Percentiles rank a stretch among this genome's conserved stretches.
Conservation (phyloP, 371 early-diverging fungal species). For the Rhizopus delemar region DNA sequence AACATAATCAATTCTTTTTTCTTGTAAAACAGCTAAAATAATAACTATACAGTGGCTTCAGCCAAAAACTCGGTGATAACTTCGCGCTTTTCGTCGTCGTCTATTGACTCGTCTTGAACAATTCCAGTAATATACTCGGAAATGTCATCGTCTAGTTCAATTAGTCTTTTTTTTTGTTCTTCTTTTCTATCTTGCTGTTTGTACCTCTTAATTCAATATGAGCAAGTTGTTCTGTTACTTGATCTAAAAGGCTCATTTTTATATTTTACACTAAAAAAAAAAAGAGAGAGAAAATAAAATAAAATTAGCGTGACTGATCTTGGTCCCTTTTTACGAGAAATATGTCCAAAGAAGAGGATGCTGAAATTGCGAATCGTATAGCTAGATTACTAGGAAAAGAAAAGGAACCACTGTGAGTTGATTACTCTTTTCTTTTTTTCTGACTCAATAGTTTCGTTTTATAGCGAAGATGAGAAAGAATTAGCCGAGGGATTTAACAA, state of each 20-base stretch:
- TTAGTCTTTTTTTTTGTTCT: neutral
- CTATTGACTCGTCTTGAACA: slow-evolving; percentile 55
- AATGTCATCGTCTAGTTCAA: slow-evolving; percentile 44
- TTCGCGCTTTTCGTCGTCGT: slow-evolving; percentile 58
- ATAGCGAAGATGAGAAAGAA: slow-evolving; percentile 27
- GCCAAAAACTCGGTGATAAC: slow-evolving; percentile 56
- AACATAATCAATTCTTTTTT: neutral
- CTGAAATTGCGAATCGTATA: slow-evolving; percentile 9
- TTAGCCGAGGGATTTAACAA: slow-evolving; percentile 32
- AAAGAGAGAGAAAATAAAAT: neutral
- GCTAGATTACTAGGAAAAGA: slow-evolving; percentile 9
- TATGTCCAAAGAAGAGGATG: neutral
- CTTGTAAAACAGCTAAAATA: neutral
- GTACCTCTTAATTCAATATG: slow-evolving; percentile 33
- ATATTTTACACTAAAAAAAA: neutral
- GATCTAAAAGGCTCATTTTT: slow-evolving; percentile 28
- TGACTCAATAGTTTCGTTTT: neutral
- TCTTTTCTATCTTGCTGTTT: neutral
- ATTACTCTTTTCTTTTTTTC: neutral
- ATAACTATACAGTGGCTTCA: slow-evolving; percentile 44
- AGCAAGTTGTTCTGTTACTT: slow-evolving; percentile 29
- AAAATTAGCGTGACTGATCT: neutral
- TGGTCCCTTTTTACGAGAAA: too few relatives aligned
- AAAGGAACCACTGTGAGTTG: neutral
- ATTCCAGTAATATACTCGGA: slow-evolving; percentile 61